A percentile compares a stretch with the other conserved stretches of the same genome.
phyloP scores from a whole-genome alignment of 768 basidiomycete species.

The Hygrophoropsis aurantiaca region DNA sequence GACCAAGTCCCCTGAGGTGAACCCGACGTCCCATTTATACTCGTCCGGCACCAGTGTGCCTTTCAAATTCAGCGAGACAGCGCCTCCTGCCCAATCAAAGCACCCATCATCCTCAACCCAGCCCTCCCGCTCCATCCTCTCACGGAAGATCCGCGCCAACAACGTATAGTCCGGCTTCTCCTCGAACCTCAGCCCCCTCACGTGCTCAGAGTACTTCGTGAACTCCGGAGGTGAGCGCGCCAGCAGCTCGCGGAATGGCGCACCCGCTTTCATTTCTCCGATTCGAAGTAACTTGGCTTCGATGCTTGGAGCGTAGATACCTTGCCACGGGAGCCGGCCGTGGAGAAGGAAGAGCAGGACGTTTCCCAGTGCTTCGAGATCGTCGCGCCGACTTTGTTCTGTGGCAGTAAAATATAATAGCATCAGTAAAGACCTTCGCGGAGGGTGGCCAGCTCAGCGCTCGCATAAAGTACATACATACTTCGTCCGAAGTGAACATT shows the following conservation, averaged over 20 bases:
- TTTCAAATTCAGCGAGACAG: background rate
- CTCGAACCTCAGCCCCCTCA: slow-evolving; percentile 15
- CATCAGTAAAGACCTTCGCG: no score
- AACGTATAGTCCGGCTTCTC: slow-evolving; percentile 18
- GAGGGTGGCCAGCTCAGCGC: background rate
- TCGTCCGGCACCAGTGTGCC: no score
- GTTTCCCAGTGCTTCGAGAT: slow-evolving; percentile 19
- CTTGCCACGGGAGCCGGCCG: slow-evolving; percentile 23
- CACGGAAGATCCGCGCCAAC: slow-evolving; percentile 11
- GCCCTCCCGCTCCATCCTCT: background rate
- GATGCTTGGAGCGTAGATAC: slow-evolving; percentile 5
- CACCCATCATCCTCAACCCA: background rate
- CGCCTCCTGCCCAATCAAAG: background rate
- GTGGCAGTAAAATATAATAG: background rate
- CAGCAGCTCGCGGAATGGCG: no score
- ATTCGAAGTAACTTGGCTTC: slow-evolving; percentile 4
- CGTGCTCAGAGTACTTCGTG: slow-evolving; percentile 19
- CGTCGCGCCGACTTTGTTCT: slow-evolving; percentile 22
- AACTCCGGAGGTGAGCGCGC: no score
- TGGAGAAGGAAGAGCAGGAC: slow-evolving; percentile 20
- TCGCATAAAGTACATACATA: background rate
- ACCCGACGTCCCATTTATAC: no score
- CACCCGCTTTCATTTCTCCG: no score
- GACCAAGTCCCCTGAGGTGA: no score
- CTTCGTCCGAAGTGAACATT: slow-evolving; percentile 13